phyloP scores from a whole-genome alignment of 345 rosid genomes.

The Populus ilicifolia region DNA sequence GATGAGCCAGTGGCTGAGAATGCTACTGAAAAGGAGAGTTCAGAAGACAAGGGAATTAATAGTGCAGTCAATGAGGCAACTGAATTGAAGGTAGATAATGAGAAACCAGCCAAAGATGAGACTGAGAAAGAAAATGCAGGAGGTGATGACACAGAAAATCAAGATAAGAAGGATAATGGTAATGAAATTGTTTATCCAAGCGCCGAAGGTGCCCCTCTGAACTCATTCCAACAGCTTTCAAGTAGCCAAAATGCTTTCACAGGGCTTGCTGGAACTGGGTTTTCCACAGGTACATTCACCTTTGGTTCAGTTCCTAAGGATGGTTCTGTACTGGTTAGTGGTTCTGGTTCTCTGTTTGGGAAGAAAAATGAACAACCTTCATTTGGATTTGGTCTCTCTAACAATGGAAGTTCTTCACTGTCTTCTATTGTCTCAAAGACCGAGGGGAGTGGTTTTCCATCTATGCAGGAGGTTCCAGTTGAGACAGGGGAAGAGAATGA shows the following conservation, averaged over 20 bases:
- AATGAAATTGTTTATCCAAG: slow-evolving; percentile 38
- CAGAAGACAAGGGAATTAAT: slow-evolving; percentile 21
- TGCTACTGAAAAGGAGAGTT: slow-evolving; percentile 23
- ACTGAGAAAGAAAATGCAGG: slow-evolving; percentile 8
- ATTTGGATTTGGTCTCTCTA: slow-evolving; percentile 51
- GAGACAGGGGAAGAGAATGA: slow-evolving; percentile 98
- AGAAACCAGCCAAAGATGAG: slow-evolving; percentile 8
- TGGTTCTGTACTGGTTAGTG: slow-evolving; percentile 39
- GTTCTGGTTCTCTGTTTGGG: slow-evolving; percentile 44
- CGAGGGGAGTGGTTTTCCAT: slow-evolving; percentile 54
- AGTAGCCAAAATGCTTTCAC: slow-evolving; percentile 91
- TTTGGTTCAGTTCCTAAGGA: slow-evolving; percentile 56
- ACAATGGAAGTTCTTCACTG: slow-evolving; percentile 59
- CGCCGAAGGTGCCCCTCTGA: slow-evolving; percentile 49
- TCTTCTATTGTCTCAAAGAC: slow-evolving; percentile 51
- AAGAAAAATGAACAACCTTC: slow-evolving; percentile 40
- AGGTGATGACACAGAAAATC: slow-evolving; percentile 17
- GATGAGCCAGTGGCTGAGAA: slow-evolving; percentile 18
- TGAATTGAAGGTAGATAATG: slow-evolving; percentile 34
- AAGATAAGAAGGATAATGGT: slow-evolving; percentile 39
- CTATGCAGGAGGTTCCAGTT: slow-evolving; percentile 72
- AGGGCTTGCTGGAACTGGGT: slow-evolving; percentile 87
- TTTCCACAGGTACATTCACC: slow-evolving; percentile 62
- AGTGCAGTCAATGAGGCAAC: slow-evolving; percentile 35
- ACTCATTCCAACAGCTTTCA: slow-evolving; percentile 91